phyloP scores from a whole-genome alignment of 352 stramenopile species.

The Thalassiosira exigua region DNA sequence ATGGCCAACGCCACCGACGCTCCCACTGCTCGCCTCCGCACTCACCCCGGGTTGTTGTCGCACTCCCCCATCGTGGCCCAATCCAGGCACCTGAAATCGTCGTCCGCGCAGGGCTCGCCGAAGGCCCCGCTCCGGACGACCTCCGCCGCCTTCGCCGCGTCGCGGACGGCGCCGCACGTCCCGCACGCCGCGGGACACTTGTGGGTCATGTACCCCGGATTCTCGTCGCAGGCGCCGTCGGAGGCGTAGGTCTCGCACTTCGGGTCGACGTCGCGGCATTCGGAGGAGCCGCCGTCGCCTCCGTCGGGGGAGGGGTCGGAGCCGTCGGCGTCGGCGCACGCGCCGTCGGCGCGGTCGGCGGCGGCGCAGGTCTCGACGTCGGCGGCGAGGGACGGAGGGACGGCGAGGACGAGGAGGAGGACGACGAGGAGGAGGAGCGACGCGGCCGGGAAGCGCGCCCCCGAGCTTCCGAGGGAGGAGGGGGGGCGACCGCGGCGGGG shows the following conservation, averaged over 20 bases:
- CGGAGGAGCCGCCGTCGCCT: not conserved
- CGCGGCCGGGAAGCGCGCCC: too few species aligned
- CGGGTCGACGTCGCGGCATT: not conserved
- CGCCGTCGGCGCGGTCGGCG: not conserved
- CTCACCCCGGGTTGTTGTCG: slow-evolving; percentile 60
- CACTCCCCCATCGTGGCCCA: slow-evolving; percentile 66
- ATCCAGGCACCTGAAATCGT: slow-evolving; percentile 61
- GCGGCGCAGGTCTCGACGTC: too few species aligned
- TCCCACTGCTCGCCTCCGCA: too few species aligned
- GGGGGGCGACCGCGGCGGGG: too few species aligned
- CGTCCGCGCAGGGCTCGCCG: slow-evolving; percentile 27
- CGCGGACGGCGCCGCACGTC: slow-evolving; percentile 30
- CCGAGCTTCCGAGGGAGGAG: too few species aligned
- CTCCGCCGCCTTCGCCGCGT: not conserved
- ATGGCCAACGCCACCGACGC: too few species aligned
- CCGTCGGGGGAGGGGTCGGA: not conserved
- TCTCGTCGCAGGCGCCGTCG: slow-evolving; percentile 48
- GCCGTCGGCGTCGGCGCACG: not conserved
- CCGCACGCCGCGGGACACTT: slow-evolving; percentile 40
- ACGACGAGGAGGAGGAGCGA: too few species aligned
- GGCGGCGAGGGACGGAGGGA: too few species aligned
- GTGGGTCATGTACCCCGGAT: slow-evolving; percentile 58
- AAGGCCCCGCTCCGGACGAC: not conserved
- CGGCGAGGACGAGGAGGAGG: too few species aligned
- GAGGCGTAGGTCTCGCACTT: not conserved